Evolutionary conservation across 106 monocot species (phyloP), one percentile per base, ranked within the genome.

Genomic region (Dendrobium nobile): DNA sequence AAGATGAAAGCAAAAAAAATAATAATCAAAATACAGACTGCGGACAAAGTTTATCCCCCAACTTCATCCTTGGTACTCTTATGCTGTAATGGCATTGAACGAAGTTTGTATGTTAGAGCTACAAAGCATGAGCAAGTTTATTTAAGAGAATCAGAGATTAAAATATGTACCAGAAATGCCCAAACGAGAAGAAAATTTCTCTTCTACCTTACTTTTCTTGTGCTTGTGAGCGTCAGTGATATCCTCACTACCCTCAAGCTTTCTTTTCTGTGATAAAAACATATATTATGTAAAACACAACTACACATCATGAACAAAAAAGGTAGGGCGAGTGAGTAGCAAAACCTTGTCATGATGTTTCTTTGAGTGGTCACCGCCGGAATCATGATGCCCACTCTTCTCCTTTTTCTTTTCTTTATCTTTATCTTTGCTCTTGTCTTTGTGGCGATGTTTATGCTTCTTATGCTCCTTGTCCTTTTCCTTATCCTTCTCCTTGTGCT

Each of bases 401-500:
- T 95, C 92, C 85, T 91, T 92, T 76, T 95, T 89, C 84, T 89
- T 91, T 44, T 94, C 97, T 84, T 85, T 96, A 67, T 92, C 91
- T 81, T 90, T 97, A 79, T 98, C 94, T 79, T 95, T 98, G 79
- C 85, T 90, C 73, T 85, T 82, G 81, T 93, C 95, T 80, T 91
- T 99, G 82, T 93, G 91, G 75, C 90, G 92, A 81, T 93, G 99
- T 73, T 93, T 95, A 77, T 90, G 91, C 91, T 95, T 99, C 78
- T 92, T 95, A 84, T 99, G 95, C 83, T 95, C 95, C 87, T 92
- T 91, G 80, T 90, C 92, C 77, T 95, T 96, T 31, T 91, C 89
- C 79, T 81, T 85, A 42, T 94, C 97, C 84, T 78, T 98, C 41
- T 94, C 97, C 77, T 89, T 92, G 82, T 95, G 99, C 80, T 91